A percentile compares a stretch with the other conserved stretches of the same genome.
Evolutionary conservation across 345 rosid genomes (phyloP).

Genomic region (Acer saccharum): DNA sequence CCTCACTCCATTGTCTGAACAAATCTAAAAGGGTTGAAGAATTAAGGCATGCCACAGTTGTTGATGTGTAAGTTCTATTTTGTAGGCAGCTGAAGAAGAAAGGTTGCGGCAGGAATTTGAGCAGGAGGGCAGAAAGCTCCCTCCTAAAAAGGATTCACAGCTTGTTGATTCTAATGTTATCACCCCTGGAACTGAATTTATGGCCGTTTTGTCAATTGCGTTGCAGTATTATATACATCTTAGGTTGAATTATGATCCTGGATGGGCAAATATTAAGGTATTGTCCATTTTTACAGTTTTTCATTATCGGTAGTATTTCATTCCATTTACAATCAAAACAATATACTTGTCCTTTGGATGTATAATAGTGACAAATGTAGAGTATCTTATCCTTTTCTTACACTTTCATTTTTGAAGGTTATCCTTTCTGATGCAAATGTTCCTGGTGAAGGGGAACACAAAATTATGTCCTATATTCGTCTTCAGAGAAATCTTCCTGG

Average conservation of each 20-base stretch:
- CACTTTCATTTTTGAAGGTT: slow-evolving; percentile 60
- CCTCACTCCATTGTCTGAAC: background rate
- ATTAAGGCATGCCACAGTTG: background rate
- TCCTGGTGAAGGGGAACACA: slow-evolving; percentile 99
- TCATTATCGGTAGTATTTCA: background rate
- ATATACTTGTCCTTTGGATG: background rate
- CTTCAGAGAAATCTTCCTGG: slow-evolving; percentile 91
- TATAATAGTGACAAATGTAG: background rate
- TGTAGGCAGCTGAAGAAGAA: slow-evolving; percentile 89
- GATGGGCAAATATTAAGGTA: slow-evolving; percentile 95
- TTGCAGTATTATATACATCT: slow-evolving; percentile 85
- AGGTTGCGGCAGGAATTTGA: slow-evolving; percentile 75
- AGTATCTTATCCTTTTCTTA: slow-evolving; percentile 23
- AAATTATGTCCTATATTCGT: slow-evolving; percentile 87
- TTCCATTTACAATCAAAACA: background rate
- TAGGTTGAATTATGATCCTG: slow-evolving; percentile 86
- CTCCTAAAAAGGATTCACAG: slow-evolving; percentile 72
- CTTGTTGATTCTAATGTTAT: slow-evolving; percentile 84
- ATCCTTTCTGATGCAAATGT: slow-evolving; percentile 98
- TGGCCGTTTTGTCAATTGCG: slow-evolving; percentile 83
- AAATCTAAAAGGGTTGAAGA: background rate
- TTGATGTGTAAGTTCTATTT: slow-evolving; percentile 12
- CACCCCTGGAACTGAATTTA: slow-evolving; percentile 95
- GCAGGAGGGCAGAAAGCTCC: slow-evolving; percentile 79
- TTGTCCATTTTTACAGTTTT: background rate